phyloP scores from a whole-genome alignment of 2,329 filamentous ascomycete genomes.

The Eurotiales sp. region DNA sequence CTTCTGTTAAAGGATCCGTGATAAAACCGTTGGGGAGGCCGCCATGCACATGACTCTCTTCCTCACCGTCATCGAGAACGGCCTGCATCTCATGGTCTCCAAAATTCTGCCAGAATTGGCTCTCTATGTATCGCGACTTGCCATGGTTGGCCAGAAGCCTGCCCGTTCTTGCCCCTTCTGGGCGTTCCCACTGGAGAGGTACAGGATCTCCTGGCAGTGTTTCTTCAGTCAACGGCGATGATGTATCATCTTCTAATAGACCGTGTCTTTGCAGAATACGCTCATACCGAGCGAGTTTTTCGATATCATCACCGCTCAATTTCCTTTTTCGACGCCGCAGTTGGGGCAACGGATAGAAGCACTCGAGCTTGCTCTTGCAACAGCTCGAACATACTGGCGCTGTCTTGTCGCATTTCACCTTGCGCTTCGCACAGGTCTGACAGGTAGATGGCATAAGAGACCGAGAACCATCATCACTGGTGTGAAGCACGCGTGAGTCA shows the following conservation, averaged over 20 bases:
- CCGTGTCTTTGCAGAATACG: constrained; percentile 32
- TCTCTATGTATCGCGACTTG: constrained; percentile 44
- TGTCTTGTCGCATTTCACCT: constrained; percentile 39
- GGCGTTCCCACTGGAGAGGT: neutral
- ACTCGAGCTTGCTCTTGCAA: constrained; percentile 32
- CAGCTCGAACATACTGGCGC: constrained; percentile 34
- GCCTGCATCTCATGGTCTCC: constrained; percentile 25
- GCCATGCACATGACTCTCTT: constrained; percentile 19
- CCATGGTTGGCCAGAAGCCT: constrained; percentile 20
- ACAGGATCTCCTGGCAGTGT: neutral
- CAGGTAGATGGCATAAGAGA: constrained; percentile 17
- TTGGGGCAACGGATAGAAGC: constrained; percentile 39
- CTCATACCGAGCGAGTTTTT: constrained; percentile 40
- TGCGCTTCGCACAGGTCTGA: constrained; percentile 30
- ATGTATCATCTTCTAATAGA: neutral
- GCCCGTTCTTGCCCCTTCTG: constrained; percentile 8
- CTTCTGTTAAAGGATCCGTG: constrained; percentile 15
- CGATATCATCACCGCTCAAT: constrained; percentile 27
- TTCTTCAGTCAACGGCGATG: neutral
- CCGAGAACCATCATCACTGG: neutral
- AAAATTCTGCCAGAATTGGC: constrained; percentile 25
- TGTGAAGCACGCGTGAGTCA: no score
- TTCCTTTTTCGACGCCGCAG: constrained; percentile 39
- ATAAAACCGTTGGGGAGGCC: neutral
- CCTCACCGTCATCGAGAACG: constrained; percentile 20